Conservation (phyloP, 2,329 filamentous ascomycete genomes). For the Aspergillus sp. region DNA sequence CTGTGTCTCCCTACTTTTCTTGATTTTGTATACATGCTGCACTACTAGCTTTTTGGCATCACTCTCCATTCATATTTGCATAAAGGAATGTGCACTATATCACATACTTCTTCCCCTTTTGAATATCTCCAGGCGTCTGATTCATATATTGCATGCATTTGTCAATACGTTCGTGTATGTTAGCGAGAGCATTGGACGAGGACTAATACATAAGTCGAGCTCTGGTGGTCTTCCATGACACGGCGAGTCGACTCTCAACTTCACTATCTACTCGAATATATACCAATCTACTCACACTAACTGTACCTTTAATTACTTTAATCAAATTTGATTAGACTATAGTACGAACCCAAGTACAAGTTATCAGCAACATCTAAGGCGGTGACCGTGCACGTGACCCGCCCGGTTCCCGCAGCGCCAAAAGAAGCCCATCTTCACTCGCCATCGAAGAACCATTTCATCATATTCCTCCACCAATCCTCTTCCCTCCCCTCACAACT, state of each 20-base stretch:
- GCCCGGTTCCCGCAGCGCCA: constrained; percentile 6
- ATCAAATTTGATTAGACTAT: no score
- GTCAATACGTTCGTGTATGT: background rate
- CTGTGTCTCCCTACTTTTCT: background rate
- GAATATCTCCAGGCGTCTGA: background rate
- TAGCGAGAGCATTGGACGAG: background rate
- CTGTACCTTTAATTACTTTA: no score
- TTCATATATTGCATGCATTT: background rate
- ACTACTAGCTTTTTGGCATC: background rate
- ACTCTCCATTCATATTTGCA: background rate
- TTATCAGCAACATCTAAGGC: background rate
- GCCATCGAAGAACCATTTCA: constrained; percentile 13
- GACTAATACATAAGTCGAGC: background rate
- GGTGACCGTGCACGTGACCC: background rate
- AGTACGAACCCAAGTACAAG: no score
- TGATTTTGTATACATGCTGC: background rate
- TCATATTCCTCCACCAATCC: constrained; percentile 10
- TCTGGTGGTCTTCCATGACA: background rate
- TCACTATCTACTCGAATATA: background rate
- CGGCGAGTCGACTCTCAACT: background rate
- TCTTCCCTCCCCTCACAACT: constrained; percentile 22
- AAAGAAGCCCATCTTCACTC: constrained; percentile 11
- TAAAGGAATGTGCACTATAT: background rate
- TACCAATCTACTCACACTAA: background rate
- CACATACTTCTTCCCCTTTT: background rate